A percentile compares a stretch with the other conserved stretches of the same genome.
These are phyloP conservation scores for Chenopodium berlandieri DNA, from an alignment of 148 eudicot genomes.

Conservation along the genomic window DNA sequence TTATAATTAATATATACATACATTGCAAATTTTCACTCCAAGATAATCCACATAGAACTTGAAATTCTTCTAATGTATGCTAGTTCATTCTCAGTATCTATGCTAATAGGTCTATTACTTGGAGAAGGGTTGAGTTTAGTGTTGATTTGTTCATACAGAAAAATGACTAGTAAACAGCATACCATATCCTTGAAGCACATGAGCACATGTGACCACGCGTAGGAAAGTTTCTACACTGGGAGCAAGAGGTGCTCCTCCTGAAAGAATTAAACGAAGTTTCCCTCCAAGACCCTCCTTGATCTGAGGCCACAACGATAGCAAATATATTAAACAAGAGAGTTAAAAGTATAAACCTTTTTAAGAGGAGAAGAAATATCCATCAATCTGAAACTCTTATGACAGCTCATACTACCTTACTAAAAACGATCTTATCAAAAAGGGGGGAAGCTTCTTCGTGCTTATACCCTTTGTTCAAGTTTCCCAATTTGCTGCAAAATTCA, in stretches of 20 bases:
- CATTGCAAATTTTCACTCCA: not conserved
- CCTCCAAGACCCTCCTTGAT: slow-evolving; percentile 92
- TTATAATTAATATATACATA: too few relatives aligned
- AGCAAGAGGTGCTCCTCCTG: slow-evolving; percentile 95
- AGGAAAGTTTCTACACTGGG: slow-evolving; percentile 67
- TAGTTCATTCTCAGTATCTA: not conserved
- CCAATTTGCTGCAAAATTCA: slow-evolving; percentile 61
- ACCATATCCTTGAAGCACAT: slow-evolving; percentile 99
- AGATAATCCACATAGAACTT: not conserved
- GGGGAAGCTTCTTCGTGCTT: slow-evolving; percentile 83
- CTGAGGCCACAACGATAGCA: slow-evolving; percentile 33
- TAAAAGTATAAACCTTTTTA: not conserved
- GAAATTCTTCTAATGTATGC: too few relatives aligned
- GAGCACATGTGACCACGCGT: slow-evolving; percentile 81
- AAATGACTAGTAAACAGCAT: not conserved
- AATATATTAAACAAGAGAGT: not conserved
- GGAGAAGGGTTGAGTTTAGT: not conserved
- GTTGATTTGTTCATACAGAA: not conserved
- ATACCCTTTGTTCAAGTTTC: slow-evolving; percentile 73
- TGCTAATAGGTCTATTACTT: not conserved
- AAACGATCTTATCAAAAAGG: slow-evolving; percentile 65
- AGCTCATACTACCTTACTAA: slow-evolving; percentile 61
- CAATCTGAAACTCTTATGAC: not conserved
- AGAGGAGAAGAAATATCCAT: not conserved
- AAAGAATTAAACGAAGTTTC: slow-evolving; percentile 70